Base-by-base conservation (phyloP, 345 rosid genomes). In the Rhodamnia rubescens region DNA sequence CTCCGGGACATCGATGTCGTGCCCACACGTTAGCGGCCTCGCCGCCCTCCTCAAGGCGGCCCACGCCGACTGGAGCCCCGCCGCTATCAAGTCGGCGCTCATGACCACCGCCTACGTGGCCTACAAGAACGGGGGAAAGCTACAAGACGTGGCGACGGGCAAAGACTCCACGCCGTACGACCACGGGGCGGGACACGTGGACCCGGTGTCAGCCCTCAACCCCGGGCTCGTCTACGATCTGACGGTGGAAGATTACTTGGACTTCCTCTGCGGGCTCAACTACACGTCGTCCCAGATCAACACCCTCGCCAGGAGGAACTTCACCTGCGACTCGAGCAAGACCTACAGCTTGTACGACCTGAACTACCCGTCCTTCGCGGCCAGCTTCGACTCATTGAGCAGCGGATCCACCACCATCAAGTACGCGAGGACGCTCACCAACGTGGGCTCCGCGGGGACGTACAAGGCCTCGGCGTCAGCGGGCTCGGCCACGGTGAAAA, bases 1-100 rank as follows among this genome's bases (percentile, higher is more conserved):
- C 74, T 96, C 96, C 0, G 99, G 99, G 21, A 96, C 98, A 12
- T 95, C 98, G 3, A 95, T 96, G 99, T 95, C 99, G 5, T 96
- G 99, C 89, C 99, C 99, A 1, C 99, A 96, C 86, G 95, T 95
- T 1, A 94, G 98, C 78, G 98, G 99, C 57, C 90, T 95, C 18
- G 99, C 97, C 0, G 99, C 94, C 4, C 88, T 95, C 88, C 90
- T 96, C 56, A 96, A 96, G 85, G 88, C 89, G 7, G 93, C 88
- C 61, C 98, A 92, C 53, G 94, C 96, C 0, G 95, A 94, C 1
- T 96, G 99, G 99, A 95, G 96, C 74, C 98, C 99, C 2, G 96
- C 99, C 32, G 98, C 96, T 6, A 90, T 96, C 29, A 82, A 92
- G 86, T 96, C 98, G 3, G 98, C 99, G 18, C 93, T 96, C 21